Conservation (phyloP, 345 rosid genomes). For the Hypericum androsaemum region DNA sequence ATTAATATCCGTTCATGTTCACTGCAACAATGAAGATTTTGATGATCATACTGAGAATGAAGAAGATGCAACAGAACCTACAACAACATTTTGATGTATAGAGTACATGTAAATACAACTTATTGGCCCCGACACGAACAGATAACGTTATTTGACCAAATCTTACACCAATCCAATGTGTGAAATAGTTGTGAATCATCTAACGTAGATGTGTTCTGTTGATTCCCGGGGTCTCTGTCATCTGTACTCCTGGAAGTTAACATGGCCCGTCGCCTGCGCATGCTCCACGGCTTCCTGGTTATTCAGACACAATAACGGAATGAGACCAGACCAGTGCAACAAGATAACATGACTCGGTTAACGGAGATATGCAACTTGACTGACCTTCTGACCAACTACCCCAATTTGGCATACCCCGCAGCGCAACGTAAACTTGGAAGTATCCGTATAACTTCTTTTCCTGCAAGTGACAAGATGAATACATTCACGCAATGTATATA, state of each 20-base stretch:
- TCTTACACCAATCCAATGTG: too few species aligned
- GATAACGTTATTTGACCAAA: too few species aligned
- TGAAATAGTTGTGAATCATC: too few species aligned
- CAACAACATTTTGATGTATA: too few species aligned
- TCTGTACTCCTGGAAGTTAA: constrained; percentile 67
- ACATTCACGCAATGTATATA: neutral
- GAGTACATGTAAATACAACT: too few species aligned
- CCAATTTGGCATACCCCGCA: constrained; percentile 97
- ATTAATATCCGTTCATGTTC: too few species aligned
- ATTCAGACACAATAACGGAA: constrained; percentile 1
- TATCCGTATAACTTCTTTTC: constrained; percentile 75
- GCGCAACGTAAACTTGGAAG: constrained; percentile 73
- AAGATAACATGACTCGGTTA: neutral
- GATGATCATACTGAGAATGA: too few species aligned
- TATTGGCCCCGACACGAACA: too few species aligned
- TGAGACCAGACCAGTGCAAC: neutral
- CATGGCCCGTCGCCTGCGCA: constrained; percentile 93
- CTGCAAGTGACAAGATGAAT: constrained; percentile 23
- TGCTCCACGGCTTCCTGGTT: constrained; percentile 82
- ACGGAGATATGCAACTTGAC: neutral
- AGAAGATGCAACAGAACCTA: too few species aligned
- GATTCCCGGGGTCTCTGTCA: constrained; percentile 10
- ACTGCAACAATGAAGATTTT: too few species aligned
- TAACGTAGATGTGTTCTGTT: too few species aligned
- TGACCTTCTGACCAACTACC: constrained; percentile 79